Percentiles rank a stretch among this genome's conserved stretches.
Conservation (phyloP, 1,139 yeast species). For the Yamadazyma taylorii region DNA sequence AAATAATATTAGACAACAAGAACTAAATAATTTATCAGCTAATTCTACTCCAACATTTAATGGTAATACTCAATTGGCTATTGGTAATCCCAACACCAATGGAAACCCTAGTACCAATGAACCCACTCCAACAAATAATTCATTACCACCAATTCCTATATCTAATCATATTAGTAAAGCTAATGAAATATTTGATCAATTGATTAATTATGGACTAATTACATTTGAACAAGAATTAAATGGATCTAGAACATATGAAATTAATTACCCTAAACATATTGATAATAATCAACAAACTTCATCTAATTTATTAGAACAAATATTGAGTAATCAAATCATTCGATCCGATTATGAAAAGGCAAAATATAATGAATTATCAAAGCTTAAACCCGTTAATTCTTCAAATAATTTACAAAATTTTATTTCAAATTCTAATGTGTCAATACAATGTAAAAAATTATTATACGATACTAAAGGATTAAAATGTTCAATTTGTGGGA, state of each 20-base stretch:
- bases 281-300: conserved; percentile 17
- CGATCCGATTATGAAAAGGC: conserved; percentile 34
- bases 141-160: conserved; percentile 2
- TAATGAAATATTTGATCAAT: conserved; percentile 30
- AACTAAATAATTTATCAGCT: conserved; percentile 17
- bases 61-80: too few species aligned
- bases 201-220: conserved; percentile 40
- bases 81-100: too few species aligned
- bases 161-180: conserved; percentile 13
- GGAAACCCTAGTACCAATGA: not conserved
- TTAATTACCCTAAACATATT: conserved; percentile 34
- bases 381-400: conserved; percentile 23
- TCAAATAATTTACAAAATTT: conserved; percentile 35
- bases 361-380: conserved; percentile 29
- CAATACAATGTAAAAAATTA: conserved; percentile 28
- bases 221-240: conserved; percentile 43
- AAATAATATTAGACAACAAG: conserved; percentile 37
- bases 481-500: conserved; percentile 89
- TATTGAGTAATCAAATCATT: conserved; percentile 25
- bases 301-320: conserved; percentile 33
- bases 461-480: conserved; percentile 66
- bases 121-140: too few species aligned
- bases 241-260: conserved; percentile 38
- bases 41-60: conserved; percentile 15
- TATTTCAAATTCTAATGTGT: conserved; percentile 33